Evolutionary conservation across 495 filamentous ascomycete genomes (phyloP).

Genomic region (Cryomyces antarcticus): DNA sequence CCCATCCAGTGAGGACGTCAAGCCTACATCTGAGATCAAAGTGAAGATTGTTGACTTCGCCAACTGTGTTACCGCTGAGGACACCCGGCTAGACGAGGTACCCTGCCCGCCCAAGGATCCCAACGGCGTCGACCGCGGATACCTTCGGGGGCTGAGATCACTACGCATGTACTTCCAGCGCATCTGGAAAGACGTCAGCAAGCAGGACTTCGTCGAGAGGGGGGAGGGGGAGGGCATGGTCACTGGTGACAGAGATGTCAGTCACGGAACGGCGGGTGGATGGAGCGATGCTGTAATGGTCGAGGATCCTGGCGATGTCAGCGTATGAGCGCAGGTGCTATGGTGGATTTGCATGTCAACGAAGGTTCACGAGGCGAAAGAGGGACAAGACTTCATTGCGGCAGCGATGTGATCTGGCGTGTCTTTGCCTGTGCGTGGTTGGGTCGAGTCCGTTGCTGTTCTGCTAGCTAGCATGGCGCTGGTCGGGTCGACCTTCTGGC

Average conservation of each 20-base stretch:
- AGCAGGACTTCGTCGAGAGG: slow-evolving; percentile 29
- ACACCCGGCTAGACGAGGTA: slow-evolving; percentile 36
- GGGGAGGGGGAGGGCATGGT: slow-evolving; percentile 19
- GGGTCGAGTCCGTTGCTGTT: no score
- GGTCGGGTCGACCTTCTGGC: no score
- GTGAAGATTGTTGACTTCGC: slow-evolving; percentile 98
- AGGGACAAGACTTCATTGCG: no score
- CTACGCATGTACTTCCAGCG: slow-evolving; percentile 69
- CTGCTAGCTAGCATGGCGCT: no score
- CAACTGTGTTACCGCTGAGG: slow-evolving; percentile 83
- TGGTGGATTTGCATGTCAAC: no score
- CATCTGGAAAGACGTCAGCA: slow-evolving; percentile 61
- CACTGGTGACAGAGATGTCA: slow-evolving; percentile 8
- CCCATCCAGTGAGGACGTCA: slow-evolving; percentile 31
- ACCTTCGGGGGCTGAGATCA: slow-evolving; percentile 64
- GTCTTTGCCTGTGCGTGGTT: no score
- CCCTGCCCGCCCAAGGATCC: slow-evolving; percentile 69
- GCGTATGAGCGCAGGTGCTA: background rate
- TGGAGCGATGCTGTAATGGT: slow-evolving; percentile 13
- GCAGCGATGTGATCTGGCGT: no score
- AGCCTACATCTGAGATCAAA: slow-evolving; percentile 40
- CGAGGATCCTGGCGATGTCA: slow-evolving; percentile 15
- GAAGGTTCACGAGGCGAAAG: no score
- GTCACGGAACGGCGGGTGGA: slow-evolving; percentile 7
- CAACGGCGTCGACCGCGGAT: slow-evolving; percentile 66